phyloP scores from a whole-genome alignment of 1,139 yeast species.

The Taphrina communis region DNA sequence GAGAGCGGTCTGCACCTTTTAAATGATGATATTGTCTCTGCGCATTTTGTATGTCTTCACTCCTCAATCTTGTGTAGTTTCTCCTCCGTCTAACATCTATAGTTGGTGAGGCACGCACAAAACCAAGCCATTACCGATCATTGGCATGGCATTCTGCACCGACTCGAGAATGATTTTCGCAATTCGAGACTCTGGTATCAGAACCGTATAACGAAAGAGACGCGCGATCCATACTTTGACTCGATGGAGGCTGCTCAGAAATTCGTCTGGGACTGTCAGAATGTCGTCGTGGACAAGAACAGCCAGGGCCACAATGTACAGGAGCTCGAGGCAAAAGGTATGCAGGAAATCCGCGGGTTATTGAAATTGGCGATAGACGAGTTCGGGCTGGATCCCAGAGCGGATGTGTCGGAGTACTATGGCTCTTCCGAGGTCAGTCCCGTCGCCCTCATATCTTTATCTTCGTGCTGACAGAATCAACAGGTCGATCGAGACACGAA shows the following conservation, averaged over 20 bases:
- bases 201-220: slow-evolving; percentile 7
- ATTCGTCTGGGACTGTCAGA: slow-evolving; percentile 34
- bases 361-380: slow-evolving; percentile 19
- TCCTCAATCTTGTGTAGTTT: not conserved
- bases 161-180: slow-evolving; percentile 27
- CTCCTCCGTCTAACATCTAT: not conserved
- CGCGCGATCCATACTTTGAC: slow-evolving; percentile 3
- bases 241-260: slow-evolving; percentile 18
- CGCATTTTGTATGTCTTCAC: slow-evolving; percentile 12
- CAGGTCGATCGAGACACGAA: slow-evolving; percentile 23
- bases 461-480: not conserved
- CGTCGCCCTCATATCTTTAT: no score
- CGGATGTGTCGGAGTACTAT: slow-evolving; percentile 26
- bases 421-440: slow-evolving; percentile 14
- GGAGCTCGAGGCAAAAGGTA: slow-evolving; percentile 7
- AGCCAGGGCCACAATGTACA: slow-evolving; percentile 13
- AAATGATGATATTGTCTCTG: slow-evolving; percentile 30
- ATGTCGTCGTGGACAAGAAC: slow-evolving; percentile 27
- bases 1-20: slow-evolving; percentile 25
- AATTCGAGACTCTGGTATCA: slow-evolving; percentile 33
- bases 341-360: slow-evolving; percentile 14
- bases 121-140: slow-evolving; percentile 21
- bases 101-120: slow-evolving; percentile 28
- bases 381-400: slow-evolving; percentile 12
- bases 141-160: slow-evolving; percentile 35